Conservation (phyloP, 306 rosid species). For the Prunus dulcis region DNA sequence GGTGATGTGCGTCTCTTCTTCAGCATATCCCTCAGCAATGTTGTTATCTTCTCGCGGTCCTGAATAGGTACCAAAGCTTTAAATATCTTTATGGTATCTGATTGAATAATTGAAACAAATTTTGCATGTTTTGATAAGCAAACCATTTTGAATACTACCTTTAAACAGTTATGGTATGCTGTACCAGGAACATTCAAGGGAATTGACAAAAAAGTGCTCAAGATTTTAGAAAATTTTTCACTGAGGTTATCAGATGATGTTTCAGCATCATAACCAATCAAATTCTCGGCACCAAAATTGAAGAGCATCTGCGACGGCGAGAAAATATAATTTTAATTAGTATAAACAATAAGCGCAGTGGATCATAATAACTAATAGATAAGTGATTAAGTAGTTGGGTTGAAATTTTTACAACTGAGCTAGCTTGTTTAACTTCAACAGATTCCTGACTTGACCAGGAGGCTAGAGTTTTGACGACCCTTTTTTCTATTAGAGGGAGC, state of each 20-base stretch:
- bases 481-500: constrained; percentile 27
- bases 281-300: constrained; percentile 21
- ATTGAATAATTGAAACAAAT: not conserved
- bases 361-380: not conserved
- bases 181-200: constrained; percentile 46
- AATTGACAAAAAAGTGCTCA: constrained; percentile 30
- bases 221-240: constrained; percentile 21
- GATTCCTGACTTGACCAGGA: constrained; percentile 33
- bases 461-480: constrained; percentile 7
- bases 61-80: not conserved
- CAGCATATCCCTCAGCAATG: constrained; percentile 24
- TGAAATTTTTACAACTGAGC: constrained; percentile 21
- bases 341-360: not conserved
- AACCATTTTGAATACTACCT: constrained; percentile 11
- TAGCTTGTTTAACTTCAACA: constrained; percentile 34
- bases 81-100: not conserved
- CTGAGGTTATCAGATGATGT: constrained; percentile 24
- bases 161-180: constrained; percentile 26
- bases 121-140: too few species aligned
- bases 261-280: constrained; percentile 31
- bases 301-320: constrained; percentile 25
- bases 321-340: too few species aligned
- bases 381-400: not conserved
- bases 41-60: constrained; percentile 23
- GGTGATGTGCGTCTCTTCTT: constrained; percentile 25